Evolutionary conservation across 139 green algal species (phyloP).

Genomic region (Tetraselmis chui): DNA sequence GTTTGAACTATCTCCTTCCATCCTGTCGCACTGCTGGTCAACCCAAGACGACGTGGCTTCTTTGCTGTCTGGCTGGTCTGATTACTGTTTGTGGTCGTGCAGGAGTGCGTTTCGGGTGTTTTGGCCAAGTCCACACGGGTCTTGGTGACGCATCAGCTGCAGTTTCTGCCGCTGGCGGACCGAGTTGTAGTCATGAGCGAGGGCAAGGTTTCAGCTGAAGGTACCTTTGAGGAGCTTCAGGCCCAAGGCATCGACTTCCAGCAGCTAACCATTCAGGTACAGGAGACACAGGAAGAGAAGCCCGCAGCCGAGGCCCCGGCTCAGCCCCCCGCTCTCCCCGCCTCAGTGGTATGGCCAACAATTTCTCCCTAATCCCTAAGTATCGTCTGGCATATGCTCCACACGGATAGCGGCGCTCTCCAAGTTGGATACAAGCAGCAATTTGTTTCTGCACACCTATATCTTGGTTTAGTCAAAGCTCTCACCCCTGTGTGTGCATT

Average conservation of each 20-base stretch:
- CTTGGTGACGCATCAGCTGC: conserved; percentile 83
- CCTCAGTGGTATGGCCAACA: neutral
- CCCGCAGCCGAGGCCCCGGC: neutral
- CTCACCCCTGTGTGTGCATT: too few relatives aligned
- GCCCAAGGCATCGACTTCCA: conserved; percentile 34
- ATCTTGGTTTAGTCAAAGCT: too few relatives aligned
- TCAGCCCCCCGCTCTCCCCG: neutral
- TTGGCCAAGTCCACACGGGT: conserved; percentile 59
- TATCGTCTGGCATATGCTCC: too few relatives aligned
- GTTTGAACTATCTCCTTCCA: too few relatives aligned
- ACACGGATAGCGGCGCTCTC: too few relatives aligned
- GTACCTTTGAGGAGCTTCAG: conserved; percentile 47
- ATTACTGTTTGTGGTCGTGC: too few relatives aligned
- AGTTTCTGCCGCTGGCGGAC: conserved; percentile 78
- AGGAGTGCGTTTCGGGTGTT: conserved; percentile 37
- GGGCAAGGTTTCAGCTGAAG: conserved; percentile 43
- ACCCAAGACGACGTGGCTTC: too few relatives aligned
- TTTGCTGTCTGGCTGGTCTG: too few relatives aligned
- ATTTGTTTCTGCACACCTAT: too few relatives aligned
- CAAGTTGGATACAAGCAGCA: too few relatives aligned
- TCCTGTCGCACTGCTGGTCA: too few relatives aligned
- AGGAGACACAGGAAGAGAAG: neutral
- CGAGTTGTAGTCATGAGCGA: conserved; percentile 61
- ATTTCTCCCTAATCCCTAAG: too few relatives aligned
- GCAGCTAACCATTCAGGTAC: neutral